Evolutionary conservation across 441 rosid species (phyloP).

Genomic region (Geranium incanum): DNA sequence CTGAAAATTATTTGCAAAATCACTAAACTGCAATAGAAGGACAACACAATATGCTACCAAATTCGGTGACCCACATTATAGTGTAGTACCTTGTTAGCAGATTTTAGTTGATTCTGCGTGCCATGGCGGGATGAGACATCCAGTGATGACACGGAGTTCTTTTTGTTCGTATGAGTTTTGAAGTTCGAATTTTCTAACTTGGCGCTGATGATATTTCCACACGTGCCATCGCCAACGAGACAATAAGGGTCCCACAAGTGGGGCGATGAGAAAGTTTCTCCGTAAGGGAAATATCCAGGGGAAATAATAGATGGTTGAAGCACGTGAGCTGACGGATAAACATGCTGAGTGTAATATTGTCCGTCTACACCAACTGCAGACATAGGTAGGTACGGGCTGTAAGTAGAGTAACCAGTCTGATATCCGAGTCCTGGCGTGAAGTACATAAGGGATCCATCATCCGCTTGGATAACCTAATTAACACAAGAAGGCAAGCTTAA

Average conservation of each 20-base stretch:
- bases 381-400: constrained; percentile 29
- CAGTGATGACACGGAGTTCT: constrained; percentile 21
- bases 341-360: constrained; percentile 30
- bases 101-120: constrained; percentile 29
- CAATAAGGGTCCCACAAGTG: constrained; percentile 32
- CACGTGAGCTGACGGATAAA: constrained; percentile 24
- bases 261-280: constrained; percentile 30
- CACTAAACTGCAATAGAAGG: too few relatives aligned
- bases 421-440: constrained; percentile 32
- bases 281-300: constrained; percentile 35
- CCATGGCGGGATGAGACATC: constrained; percentile 22
- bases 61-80: too few relatives aligned
- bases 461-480: constrained; percentile 38
- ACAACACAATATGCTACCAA: too few relatives aligned
- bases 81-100: constrained; percentile 24
- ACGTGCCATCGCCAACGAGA: constrained; percentile 17
- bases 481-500: constrained; percentile 7
- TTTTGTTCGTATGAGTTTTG: constrained; percentile 24
- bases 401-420: constrained; percentile 31
- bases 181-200: constrained; percentile 27
- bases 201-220: constrained; percentile 27
- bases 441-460: constrained; percentile 44
- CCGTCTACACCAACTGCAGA: constrained; percentile 25
- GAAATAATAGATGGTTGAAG: constrained; percentile 24
- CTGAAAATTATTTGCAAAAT: too few relatives aligned